Base-by-base conservation (phyloP, 208 protist genomes). In the Leishmania braziliensis region DNA sequence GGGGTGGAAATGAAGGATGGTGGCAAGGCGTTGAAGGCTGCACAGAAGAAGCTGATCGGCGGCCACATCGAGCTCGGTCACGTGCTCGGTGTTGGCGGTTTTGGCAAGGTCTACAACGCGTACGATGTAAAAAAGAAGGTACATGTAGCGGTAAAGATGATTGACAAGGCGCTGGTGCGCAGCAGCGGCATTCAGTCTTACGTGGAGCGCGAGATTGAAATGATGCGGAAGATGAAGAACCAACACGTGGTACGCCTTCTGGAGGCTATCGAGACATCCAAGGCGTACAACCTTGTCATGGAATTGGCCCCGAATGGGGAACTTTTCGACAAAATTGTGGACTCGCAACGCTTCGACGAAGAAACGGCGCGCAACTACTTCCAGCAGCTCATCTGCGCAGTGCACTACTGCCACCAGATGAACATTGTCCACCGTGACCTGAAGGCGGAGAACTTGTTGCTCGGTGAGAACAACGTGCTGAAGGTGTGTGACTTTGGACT, bases 281-380 rank as follows among this genome's bases (percentile, higher is more conserved):
- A 94, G 63, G 98, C 98, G 65, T 98, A 99, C 58, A 99, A 98
- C 60, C 83, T 99, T 48, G 98, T 99, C 18, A 99, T 99, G 92
- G 99, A 99, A 89, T 98, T 98, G 70, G 91, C 99, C n/a, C 93
- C 99, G 33, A 97, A 99, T 74, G 99, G 99, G 73, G 91, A 99
- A 79, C 99, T 99, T n/a, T 99, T 99, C 85, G 99, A 99, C 82
- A 95, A 99, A 69, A 99, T 99, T 85, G 92, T 95, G 20, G 89
- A 97, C 74, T 95, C 87, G 16, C 75, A 95, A 72, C 92, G 93
- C 58, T 95, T 98, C 79, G 92, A 95, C 77, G 92, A 96, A 76
- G 78, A 83, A 43, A 95, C 88, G 50, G 92, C 94, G 56, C 92
- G 94, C 73, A 87, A 90, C 70, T 98, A 97, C 89, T 97, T 98